Percentiles rank a stretch among this genome's conserved stretches.
phyloP scores from a whole-genome alignment of 495 filamentous ascomycete genomes.

The Bacidia rubella region DNA sequence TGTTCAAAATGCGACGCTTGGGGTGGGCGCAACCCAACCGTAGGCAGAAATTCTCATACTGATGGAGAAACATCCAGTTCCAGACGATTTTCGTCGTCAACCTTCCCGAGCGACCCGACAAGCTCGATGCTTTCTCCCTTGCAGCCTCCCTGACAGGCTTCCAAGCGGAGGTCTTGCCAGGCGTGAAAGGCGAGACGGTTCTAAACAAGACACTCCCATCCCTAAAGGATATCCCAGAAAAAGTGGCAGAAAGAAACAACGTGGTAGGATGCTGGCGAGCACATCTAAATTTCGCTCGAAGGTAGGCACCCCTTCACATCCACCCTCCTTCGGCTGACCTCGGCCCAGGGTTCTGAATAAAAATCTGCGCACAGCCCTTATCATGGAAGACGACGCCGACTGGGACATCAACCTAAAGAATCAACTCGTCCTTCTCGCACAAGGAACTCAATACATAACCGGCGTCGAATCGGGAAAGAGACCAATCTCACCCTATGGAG shows the following conservation, averaged over 20 bases:
- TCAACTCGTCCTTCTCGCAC: constrained; percentile 36
- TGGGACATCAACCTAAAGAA: constrained; percentile 40
- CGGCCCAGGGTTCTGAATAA: constrained; percentile 29
- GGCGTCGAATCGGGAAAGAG: constrained; percentile 18
- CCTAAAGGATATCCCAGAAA: constrained; percentile 5
- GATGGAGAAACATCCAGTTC: constrained; percentile 28
- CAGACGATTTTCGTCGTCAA: constrained; percentile 48
- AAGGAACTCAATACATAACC: constrained; percentile 23
- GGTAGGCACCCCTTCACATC: constrained; percentile 9
- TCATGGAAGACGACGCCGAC: constrained; percentile 45
- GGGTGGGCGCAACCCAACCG: constrained; percentile 12
- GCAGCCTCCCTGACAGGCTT: constrained; percentile 39
- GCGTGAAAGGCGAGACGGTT: constrained; percentile 31
- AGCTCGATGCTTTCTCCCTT: constrained; percentile 45
- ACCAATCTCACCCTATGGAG: constrained; percentile 39
- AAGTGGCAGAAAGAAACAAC: constrained; percentile 11
- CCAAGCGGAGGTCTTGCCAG: constrained; percentile 41
- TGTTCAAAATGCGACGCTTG: constrained; percentile 14
- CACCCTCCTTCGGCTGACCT: background rate
- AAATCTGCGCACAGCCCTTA: constrained; percentile 34
- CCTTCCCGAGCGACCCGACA: constrained; percentile 45
- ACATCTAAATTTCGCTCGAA: constrained; percentile 24
- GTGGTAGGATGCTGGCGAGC: constrained; percentile 28
- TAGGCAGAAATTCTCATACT: background rate
- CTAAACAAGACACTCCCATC: constrained; percentile 25